Percentiles rank a stretch among this genome's conserved stretches.
Evolutionary conservation across 2,329 filamentous ascomycete species (phyloP).

Genomic region (Geoglossum cookeanum): DNA sequence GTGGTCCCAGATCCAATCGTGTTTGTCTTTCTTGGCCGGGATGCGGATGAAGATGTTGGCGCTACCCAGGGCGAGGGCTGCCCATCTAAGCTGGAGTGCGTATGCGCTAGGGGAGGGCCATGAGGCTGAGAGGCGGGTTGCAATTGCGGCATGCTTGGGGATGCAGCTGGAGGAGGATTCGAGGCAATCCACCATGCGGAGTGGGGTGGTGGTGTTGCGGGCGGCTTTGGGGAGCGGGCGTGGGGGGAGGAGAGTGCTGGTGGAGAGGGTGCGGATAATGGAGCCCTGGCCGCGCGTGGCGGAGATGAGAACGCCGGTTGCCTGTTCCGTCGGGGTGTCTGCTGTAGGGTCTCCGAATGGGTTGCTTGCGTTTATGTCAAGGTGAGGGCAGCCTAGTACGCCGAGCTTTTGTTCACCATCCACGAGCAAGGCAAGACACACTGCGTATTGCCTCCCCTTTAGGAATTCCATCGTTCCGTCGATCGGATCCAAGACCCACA

Average conservation of each 20-base stretch:
- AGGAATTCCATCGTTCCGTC: conserved; percentile 97
- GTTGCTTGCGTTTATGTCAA: conserved; percentile 60
- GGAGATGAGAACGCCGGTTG: conserved; percentile 62
- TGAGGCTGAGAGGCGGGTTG: conserved; percentile 68
- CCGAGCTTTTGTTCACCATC: conserved; percentile 89
- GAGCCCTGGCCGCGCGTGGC: conserved; percentile 66
- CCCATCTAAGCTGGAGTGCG: conserved; percentile 87
- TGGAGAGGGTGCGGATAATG: conserved; percentile 51
- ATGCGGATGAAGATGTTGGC: conserved; percentile 88
- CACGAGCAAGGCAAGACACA: conserved; percentile 79
- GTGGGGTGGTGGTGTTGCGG: conserved; percentile 26
- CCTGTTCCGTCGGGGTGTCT: conserved; percentile 27
- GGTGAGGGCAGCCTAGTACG: conserved; percentile 86
- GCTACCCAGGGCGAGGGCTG: conserved; percentile 77
- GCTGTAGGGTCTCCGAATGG: conserved; percentile 23
- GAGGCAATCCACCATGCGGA: conserved; percentile 48
- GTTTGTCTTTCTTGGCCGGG: conserved; percentile 68
- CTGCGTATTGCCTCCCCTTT: conserved; percentile 88
- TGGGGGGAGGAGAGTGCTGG: conserved; percentile 32
- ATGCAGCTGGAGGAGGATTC: conserved; percentile 86
- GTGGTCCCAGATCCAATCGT: conserved; percentile 99
- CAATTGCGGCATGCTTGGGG: conserved; percentile 69
- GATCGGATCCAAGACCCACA: conserved; percentile 95
- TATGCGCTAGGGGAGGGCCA: conserved; percentile 87
- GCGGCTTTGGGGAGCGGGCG: conserved; percentile 57